phyloP scores from a whole-genome alignment of 2,329 filamentous ascomycete genomes.

The Aureobasidium leucospermi region DNA sequence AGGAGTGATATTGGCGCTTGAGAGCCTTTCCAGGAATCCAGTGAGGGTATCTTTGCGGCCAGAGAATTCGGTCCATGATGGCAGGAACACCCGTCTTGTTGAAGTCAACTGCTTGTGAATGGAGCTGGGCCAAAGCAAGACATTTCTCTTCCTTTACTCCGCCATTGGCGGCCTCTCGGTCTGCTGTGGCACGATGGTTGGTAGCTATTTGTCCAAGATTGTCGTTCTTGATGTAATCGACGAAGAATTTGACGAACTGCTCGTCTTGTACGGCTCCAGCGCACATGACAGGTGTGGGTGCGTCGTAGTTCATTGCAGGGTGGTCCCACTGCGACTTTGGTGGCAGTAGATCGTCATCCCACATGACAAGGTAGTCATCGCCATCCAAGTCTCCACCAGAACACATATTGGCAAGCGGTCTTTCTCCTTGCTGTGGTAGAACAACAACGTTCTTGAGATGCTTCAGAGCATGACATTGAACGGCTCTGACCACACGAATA shows the following conservation, averaged over 20 bases:
- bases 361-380: slow-evolving; percentile 91
- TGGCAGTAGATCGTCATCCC: slow-evolving; percentile 72
- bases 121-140: slow-evolving; percentile 65
- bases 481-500: slow-evolving; percentile 76
- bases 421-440: slow-evolving; percentile 73
- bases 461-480: slow-evolving; percentile 63
- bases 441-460: slow-evolving; percentile 83
- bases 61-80: slow-evolving; percentile 51
- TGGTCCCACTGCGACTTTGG: slow-evolving; percentile 54
- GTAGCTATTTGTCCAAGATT: slow-evolving; percentile 70
- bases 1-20: slow-evolving; percentile 55
- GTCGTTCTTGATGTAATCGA: slow-evolving; percentile 88
- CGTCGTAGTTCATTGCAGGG: slow-evolving; percentile 68
- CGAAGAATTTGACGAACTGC: slow-evolving; percentile 79
- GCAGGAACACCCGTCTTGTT: slow-evolving; percentile 82
- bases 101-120: slow-evolving; percentile 91
- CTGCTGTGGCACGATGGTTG: slow-evolving; percentile 72
- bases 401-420: slow-evolving; percentile 85
- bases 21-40: slow-evolving; percentile 67
- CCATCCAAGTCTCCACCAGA: slow-evolving; percentile 94
- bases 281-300: slow-evolving; percentile 49
- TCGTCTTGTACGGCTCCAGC: slow-evolving; percentile 58
- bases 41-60: slow-evolving; percentile 66
- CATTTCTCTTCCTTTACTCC: slow-evolving; percentile 66
- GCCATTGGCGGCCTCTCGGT: slow-evolving; percentile 41